Conservation (phyloP, 495 filamentous ascomycete species). For the Penicillium macrosclerotiorum region DNA sequence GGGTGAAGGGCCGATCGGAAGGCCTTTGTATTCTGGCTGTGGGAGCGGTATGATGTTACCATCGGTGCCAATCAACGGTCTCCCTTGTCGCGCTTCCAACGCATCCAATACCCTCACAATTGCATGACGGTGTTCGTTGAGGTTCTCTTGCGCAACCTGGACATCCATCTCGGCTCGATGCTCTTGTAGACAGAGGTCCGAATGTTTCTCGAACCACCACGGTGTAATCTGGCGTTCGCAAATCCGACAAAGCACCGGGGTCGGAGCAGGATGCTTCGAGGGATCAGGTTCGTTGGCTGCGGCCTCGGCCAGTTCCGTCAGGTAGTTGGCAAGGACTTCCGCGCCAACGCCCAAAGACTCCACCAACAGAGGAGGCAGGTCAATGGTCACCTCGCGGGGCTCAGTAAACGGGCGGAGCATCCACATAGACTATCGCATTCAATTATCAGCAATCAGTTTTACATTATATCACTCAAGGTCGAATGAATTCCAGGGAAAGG, state of each 20-base stretch:
- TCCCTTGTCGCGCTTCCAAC: constrained; percentile 76
- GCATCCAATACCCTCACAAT: constrained; percentile 95
- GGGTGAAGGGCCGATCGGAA: constrained; percentile 74
- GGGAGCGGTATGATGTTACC: constrained; percentile 44
- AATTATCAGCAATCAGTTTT: too few relatives aligned
- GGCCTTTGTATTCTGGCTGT: constrained; percentile 84
- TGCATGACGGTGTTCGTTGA: constrained; percentile 91
- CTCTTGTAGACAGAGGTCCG: constrained; percentile 92
- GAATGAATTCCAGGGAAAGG: too few relatives aligned
- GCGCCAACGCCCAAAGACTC: constrained; percentile 93
- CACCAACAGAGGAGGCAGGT: constrained; percentile 85
- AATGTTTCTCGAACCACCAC: constrained; percentile 99
- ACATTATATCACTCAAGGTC: too few relatives aligned
- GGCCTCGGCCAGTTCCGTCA: constrained; percentile 84
- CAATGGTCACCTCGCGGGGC: constrained; percentile 89
- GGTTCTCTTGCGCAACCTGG: constrained; percentile 86
- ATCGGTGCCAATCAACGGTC: constrained; percentile 60
- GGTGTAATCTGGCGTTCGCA: constrained; percentile 97
- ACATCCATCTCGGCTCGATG: constrained; percentile 97
- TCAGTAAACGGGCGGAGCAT: constrained; percentile 93
- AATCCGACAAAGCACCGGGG: constrained; percentile 90
- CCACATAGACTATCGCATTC: constrained; percentile 86
- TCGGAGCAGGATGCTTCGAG: constrained; percentile 77
- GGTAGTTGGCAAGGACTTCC: constrained; percentile 88
- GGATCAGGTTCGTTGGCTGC: constrained; percentile 88